Base-by-base conservation (phyloP, 495 filamentous ascomycete genomes). In the Rhypophila decipiens region DNA sequence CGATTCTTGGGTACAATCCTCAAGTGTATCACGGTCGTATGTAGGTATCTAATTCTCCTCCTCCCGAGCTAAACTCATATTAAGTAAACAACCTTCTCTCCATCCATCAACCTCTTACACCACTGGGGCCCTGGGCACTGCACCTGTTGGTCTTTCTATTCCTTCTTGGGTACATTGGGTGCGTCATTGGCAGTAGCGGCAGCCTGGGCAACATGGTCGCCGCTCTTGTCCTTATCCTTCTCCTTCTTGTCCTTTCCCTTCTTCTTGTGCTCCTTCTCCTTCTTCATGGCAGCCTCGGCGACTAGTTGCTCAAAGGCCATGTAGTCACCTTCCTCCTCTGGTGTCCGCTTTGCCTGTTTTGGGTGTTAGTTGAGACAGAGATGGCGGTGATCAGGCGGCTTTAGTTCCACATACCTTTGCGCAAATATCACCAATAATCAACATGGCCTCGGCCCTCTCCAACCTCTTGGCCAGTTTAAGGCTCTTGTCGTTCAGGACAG, bases 281-380 rank as follows among this genome's bases (percentile, higher is more conserved):
- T 94, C 79, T 97, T 97, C 42, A 87, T 83, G 39, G 87, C 87
- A 5, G 94, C 91, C 60, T 99, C 93, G 24, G 93, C 89, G 69
- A 99, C 94, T 23, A 99, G 82, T 66, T 96, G 88, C 65, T 99
- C 93, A 58, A 99, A 99, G 17, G 88, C 91, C 83, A 97, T 94
- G 72, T 94, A 96, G 46, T 96, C 91, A 52, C 91, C 93, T 72
- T 97, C 93, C 70, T 99, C 93, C 36, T 97, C 94, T 34, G 90
- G 86, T 51, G 90, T 87, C 49, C 93, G 81, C 63, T 86, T 78
- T 17, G 93, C 93, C 93, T 97, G 51, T 35, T 31, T 13, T 34
- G 15, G 13, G 35, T 2, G 5, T 18, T 22, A 34, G 21, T 13
- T 46, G 46, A 49, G 51, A 29, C 36, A 38, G 46, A 31, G 5